phyloP scores from a whole-genome alignment of 805 yeast species.

The Wickerhamomyces ciferrii region DNA sequence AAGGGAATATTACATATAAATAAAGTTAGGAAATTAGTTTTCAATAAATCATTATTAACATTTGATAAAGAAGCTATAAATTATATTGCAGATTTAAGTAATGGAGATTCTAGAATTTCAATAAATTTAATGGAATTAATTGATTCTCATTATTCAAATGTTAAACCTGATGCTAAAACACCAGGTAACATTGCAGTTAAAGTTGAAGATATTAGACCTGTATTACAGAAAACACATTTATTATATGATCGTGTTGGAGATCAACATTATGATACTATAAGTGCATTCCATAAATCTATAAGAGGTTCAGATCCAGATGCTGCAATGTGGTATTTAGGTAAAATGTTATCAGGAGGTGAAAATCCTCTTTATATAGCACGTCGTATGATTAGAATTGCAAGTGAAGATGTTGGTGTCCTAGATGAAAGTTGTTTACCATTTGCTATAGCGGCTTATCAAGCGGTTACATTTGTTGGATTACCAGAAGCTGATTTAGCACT shows the following conservation, averaged over 20 bases:
- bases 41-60: slow-evolving; percentile 43
- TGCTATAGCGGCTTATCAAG: slow-evolving; percentile 79
- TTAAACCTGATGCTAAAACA: neutral
- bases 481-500: slow-evolving; percentile 90
- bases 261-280: slow-evolving; percentile 88
- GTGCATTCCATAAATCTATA: slow-evolving; percentile 91
- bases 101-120: slow-evolving; percentile 88
- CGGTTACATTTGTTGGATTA: slow-evolving; percentile 85
- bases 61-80: slow-evolving; percentile 53
- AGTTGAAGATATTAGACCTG: slow-evolving; percentile 27
- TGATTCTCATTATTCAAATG: slow-evolving; percentile 41
- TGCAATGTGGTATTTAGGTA: slow-evolving; percentile 75
- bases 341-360: slow-evolving; percentile 93
- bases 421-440: slow-evolving; percentile 85
- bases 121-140: slow-evolving; percentile 74
- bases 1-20: slow-evolving; percentile 59
- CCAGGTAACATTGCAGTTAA: neutral
- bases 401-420: slow-evolving; percentile 87
- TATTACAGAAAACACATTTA: slow-evolving; percentile 46
- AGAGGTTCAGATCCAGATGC: slow-evolving; percentile 92
- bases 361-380: slow-evolving; percentile 87
- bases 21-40: slow-evolving; percentile 48
- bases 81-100: slow-evolving; percentile 66
- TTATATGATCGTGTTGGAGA: slow-evolving; percentile 88
- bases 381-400: slow-evolving; percentile 89